Percentiles rank a stretch among this genome's conserved stretches.
Evolutionary conservation across 192 early-diverging fungal species (phyloP).

Genomic region (Phlyctochytrium arcticum): DNA sequence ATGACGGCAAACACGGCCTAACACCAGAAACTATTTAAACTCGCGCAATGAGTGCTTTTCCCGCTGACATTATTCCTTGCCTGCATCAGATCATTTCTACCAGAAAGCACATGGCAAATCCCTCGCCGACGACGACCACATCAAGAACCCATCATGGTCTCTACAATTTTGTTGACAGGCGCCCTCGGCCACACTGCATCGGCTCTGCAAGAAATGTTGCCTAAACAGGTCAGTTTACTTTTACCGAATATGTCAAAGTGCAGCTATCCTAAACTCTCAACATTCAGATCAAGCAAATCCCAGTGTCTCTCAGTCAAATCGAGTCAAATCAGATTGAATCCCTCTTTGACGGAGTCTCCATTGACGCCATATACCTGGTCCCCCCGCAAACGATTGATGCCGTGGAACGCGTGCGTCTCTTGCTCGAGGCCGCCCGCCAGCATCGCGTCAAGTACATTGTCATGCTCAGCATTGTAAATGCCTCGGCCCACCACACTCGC

Average conservation of each 20-base stretch:
- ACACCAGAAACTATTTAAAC: too few relatives aligned
- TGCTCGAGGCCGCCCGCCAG: neutral
- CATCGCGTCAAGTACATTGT: slow-evolving; percentile 12
- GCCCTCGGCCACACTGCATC: neutral
- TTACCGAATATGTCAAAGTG: neutral
- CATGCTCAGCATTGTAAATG: slow-evolving; percentile 22
- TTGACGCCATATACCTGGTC: slow-evolving; percentile 5
- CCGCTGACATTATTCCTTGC: too few relatives aligned
- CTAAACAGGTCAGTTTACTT: neutral
- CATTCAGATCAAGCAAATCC: neutral
- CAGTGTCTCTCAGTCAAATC: neutral
- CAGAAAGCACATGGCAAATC: too few relatives aligned
- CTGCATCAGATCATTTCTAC: too few relatives aligned
- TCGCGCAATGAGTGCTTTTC: too few relatives aligned
- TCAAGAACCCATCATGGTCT: neutral
- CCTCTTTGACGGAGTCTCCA: neutral
- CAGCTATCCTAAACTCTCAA: neutral
- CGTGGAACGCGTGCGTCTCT: neutral
- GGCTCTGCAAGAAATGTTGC: neutral
- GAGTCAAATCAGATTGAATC: neutral
- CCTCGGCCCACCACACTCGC: slow-evolving; percentile 1
- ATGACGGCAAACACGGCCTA: too few relatives aligned
- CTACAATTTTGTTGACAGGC: neutral
- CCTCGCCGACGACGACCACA: too few relatives aligned
- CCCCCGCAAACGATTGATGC: neutral